Evolutionary conservation across 768 basidiomycete genomes (phyloP).

Genomic region (Neoboletus magnificus): DNA sequence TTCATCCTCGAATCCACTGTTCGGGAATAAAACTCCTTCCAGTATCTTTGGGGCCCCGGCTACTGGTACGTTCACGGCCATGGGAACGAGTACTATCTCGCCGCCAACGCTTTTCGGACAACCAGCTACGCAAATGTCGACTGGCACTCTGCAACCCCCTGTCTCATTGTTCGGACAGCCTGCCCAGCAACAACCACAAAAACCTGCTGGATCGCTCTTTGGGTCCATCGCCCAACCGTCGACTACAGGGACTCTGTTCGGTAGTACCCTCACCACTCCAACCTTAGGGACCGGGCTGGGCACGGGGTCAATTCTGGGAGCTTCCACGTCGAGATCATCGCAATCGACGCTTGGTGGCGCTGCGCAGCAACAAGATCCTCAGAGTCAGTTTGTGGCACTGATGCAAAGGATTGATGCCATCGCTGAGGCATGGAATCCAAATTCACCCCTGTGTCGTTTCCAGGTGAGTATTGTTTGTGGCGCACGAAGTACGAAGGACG

Average conservation of each 20-base stretch:
- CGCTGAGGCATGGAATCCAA: slow-evolving; percentile 67
- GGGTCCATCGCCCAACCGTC: slow-evolving; percentile 27
- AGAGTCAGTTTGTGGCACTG: slow-evolving; percentile 53
- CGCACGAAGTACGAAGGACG: background rate
- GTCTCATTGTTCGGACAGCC: slow-evolving; percentile 22
- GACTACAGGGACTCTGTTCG: slow-evolving; percentile 35
- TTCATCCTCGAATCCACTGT: slow-evolving; percentile 31
- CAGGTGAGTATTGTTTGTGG: slow-evolving; percentile 46
- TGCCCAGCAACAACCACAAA: slow-evolving; percentile 22
- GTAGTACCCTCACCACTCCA: slow-evolving; percentile 33
- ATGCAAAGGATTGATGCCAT: slow-evolving; percentile 61
- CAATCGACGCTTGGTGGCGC: slow-evolving; percentile 34
- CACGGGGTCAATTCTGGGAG: slow-evolving; percentile 26
- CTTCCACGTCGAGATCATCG: slow-evolving; percentile 32
- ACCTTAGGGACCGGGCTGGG: slow-evolving; percentile 28
- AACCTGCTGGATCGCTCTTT: slow-evolving; percentile 28
- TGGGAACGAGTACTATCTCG: slow-evolving; percentile 11
- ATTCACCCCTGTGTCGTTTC: slow-evolving; percentile 69
- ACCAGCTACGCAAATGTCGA: slow-evolving; percentile 12
- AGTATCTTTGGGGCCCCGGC: slow-evolving; percentile 30
- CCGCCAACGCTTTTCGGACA: slow-evolving; percentile 34
- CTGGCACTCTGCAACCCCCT: slow-evolving; percentile 12
- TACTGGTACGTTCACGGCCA: slow-evolving; percentile 10
- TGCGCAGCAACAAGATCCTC: slow-evolving; percentile 56
- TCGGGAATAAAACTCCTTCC: slow-evolving; percentile 35